Conservation (phyloP, 2,329 filamentous ascomycete genomes). For the Byssoonygena ceratinophila region DNA sequence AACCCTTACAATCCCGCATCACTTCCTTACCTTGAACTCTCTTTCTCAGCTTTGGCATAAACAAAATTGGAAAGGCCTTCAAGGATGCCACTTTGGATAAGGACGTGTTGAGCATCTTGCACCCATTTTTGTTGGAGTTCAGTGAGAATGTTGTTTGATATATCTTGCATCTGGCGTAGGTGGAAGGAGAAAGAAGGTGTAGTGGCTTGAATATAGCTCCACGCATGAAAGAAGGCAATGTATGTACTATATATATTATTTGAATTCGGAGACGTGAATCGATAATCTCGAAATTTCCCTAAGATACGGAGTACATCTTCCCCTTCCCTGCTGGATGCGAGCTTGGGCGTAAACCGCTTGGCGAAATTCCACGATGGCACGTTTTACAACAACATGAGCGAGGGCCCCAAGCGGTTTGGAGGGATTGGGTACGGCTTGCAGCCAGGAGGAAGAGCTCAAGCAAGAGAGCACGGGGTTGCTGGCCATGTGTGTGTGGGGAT, state of each 20-base stretch:
- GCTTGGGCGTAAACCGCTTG: no score
- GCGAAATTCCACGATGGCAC: no score
- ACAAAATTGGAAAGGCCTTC: background rate
- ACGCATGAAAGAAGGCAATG: background rate
- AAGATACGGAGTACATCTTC: no score
- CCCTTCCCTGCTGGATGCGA: no score
- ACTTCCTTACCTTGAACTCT: background rate
- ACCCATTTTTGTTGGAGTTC: slow-evolving; percentile 1
- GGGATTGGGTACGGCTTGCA: no score
- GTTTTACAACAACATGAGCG: no score
- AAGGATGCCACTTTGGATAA: background rate
- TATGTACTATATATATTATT: slow-evolving; percentile 8
- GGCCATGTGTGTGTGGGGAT: no score
- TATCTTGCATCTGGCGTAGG: background rate
- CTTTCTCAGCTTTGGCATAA: background rate
- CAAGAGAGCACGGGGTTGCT: no score
- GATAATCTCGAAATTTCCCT: no score
- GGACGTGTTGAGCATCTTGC: background rate
- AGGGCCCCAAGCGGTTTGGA: no score
- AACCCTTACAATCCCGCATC: background rate
- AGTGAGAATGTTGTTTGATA: slow-evolving; percentile 1
- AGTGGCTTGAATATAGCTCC: background rate
- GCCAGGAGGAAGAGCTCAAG: no score
- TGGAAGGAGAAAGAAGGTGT: background rate
- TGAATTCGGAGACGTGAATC: no score